phyloP scores from a whole-genome alignment of 2,329 filamentous ascomycete species.

The Penicillium sp. region DNA sequence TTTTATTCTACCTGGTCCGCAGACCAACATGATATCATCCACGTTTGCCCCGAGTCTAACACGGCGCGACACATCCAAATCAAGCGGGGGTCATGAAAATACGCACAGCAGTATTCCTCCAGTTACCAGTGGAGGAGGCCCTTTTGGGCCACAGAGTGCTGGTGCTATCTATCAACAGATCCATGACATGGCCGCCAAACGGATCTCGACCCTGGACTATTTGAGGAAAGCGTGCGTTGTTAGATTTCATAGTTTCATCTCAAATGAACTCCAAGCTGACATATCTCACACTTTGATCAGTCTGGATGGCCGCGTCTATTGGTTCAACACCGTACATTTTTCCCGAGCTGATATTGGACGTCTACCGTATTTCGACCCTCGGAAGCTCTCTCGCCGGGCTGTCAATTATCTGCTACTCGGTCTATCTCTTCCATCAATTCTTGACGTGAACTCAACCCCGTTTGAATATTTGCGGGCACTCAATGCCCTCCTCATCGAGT shows the following conservation, averaged over 20 bases:
- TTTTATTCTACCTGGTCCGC: not conserved
- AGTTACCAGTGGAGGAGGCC: conserved; percentile 28
- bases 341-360: conserved; percentile 71
- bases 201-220: conserved; percentile 91
- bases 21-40: conserved; percentile 29
- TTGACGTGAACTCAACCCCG: conserved; percentile 74
- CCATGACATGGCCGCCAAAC: conserved; percentile 80
- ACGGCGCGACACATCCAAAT: conserved; percentile 34
- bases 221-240: conserved; percentile 74
- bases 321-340: conserved; percentile 96
- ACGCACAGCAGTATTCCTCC: conserved; percentile 25
- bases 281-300: conserved; percentile 43
- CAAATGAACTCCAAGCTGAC: conserved; percentile 8
- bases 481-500: conserved; percentile 79
- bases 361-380: conserved; percentile 78
- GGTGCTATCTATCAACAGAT: conserved; percentile 60
- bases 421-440: conserved; percentile 79
- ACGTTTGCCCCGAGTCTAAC: conserved; percentile 31
- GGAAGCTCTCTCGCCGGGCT: conserved; percentile 80
- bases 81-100: conserved; percentile 26
- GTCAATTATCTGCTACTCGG: conserved; percentile 92
- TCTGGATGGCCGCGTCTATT: conserved; percentile 90
- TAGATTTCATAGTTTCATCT: not conserved
- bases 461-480: conserved; percentile 82
- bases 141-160: conserved; percentile 46